Percentiles rank a stretch among this genome's conserved stretches.
Evolutionary conservation across 768 basidiomycete species (phyloP).

Genomic region (Lepiota venenata): DNA sequence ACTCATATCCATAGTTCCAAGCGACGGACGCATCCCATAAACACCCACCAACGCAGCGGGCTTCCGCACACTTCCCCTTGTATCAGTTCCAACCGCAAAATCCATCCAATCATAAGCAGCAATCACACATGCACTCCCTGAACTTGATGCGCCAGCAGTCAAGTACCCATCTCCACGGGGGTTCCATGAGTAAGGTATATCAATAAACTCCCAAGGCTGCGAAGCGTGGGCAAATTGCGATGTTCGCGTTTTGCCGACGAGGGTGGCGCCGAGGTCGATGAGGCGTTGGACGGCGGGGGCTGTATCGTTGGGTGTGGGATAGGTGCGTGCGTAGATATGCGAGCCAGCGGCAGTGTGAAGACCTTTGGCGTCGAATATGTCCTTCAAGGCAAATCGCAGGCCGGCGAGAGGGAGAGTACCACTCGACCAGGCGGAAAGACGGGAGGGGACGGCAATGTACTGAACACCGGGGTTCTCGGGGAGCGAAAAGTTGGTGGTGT

Average conservation of each 20-base stretch:
- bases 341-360: slow-evolving; percentile 34
- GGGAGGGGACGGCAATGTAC: slow-evolving; percentile 48
- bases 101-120: slow-evolving; percentile 37
- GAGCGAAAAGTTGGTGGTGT: slow-evolving; percentile 27
- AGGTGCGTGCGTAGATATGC: slow-evolving; percentile 26
- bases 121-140: slow-evolving; percentile 36
- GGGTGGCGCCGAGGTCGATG: slow-evolving; percentile 42
- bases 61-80: slow-evolving; percentile 35
- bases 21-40: slow-evolving; percentile 33
- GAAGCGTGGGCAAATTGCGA: slow-evolving; percentile 51
- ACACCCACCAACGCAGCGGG: slow-evolving; percentile 35
- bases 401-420: slow-evolving; percentile 35
- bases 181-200: slow-evolving; percentile 34
- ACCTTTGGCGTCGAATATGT: slow-evolving; percentile 31
- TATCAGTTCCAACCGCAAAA: slow-evolving; percentile 36
- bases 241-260: slow-evolving; percentile 54
- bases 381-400: slow-evolving; percentile 47
- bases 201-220: slow-evolving; percentile 34
- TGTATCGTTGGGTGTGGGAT: slow-evolving; percentile 29
- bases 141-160: slow-evolving; percentile 35
- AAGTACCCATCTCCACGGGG: slow-evolving; percentile 34
- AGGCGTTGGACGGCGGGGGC: slow-evolving; percentile 44
- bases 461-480: slow-evolving; percentile 17
- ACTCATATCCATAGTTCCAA: slow-evolving; percentile 27
- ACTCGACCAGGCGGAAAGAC: slow-evolving; percentile 31